These are phyloP conservation scores for Pseudonitzschia multiseries DNA, from an alignment of 108 stramenopile genomes.

Conservation along the genomic window DNA sequence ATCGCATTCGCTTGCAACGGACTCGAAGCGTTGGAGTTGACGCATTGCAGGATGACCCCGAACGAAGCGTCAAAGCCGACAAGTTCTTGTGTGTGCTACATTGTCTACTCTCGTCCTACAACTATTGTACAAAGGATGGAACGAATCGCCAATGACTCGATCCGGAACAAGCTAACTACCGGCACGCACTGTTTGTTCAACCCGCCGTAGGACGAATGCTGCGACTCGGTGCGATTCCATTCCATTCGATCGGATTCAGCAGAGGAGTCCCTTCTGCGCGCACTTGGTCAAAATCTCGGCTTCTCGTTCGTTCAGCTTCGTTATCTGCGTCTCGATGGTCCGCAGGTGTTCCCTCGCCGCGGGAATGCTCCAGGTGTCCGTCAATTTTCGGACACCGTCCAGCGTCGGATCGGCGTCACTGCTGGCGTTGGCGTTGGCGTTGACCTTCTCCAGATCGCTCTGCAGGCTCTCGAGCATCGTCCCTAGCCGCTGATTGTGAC, in stretches of 20 bases:
- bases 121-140: too few relatives aligned
- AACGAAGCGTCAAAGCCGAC: too few relatives aligned
- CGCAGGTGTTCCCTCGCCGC: background rate
- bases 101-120: too few relatives aligned
- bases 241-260: background rate
- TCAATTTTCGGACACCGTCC: background rate
- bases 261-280: background rate
- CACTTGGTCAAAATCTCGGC: background rate
- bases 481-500: background rate
- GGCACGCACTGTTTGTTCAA: too few relatives aligned
- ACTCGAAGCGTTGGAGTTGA: too few relatives aligned
- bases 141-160: too few relatives aligned
- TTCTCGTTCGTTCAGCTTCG: constrained; percentile 16
- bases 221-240: too few relatives aligned
- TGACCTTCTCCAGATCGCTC: background rate
- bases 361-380: constrained; percentile 5
- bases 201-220: too few relatives aligned
- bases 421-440: background rate
- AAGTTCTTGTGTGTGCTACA: too few relatives aligned
- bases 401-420: background rate
- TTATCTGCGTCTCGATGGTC: constrained; percentile 1
- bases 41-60: too few relatives aligned
- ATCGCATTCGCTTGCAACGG: too few relatives aligned
- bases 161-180: too few relatives aligned
- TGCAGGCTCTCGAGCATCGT: background rate